Base-by-base conservation (phyloP, 257 asterid genomes). In the Solanum chilense region DNA sequence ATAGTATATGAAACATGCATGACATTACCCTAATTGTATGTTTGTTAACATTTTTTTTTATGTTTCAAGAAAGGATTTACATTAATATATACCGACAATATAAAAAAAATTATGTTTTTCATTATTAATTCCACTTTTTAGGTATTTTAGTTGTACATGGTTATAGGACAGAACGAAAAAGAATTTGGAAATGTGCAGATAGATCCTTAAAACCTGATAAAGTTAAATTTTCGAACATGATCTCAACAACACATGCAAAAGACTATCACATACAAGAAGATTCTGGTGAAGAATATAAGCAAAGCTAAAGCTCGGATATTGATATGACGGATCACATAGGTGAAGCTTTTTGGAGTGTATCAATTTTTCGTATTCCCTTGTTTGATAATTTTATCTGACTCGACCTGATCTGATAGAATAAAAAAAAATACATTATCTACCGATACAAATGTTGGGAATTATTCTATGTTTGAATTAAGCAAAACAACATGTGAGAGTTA, bases 21-120 rank as follows among this genome's bases (percentile, higher is more conserved):
- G 92, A 90, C 77, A 86, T 64, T 47, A 88, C 58, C n/a, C 56
- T 75, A 88, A 60, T 86, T 9, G 86, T 39, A 39, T 37, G 89
- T 91, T 90, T 90, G 90, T 88, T 81, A 0, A 84, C 41, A 86
- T 83, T 86, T 88, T 3, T 52, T 18, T 16, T 3, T 56, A 73
- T 83, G 75, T 74, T 85, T 88, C 86, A 31, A 76, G 41, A 49
- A 37, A 70, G 41, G 52, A 49, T 83, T 20, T n/a, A 86, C 83
- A 35, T 44, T 47, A 39, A 29, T 58, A 37, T 82, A 86, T 3
- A 8, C 14, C 8, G 80, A 52, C 8, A 37, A 7, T 41, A 66
- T 60, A 86, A 27, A 68, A 64, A 12, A 33, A n/a, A 12, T 5
- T 1, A 4, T 45, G 1, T 25, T 12, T 66, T 66, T 12, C 2